A percentile compares a stretch with the other conserved stretches of the same genome.
These are phyloP conservation scores for Elongisporangium senticosum DNA, from an alignment of 352 stramenopile species.

Conservation along the genomic window DNA sequence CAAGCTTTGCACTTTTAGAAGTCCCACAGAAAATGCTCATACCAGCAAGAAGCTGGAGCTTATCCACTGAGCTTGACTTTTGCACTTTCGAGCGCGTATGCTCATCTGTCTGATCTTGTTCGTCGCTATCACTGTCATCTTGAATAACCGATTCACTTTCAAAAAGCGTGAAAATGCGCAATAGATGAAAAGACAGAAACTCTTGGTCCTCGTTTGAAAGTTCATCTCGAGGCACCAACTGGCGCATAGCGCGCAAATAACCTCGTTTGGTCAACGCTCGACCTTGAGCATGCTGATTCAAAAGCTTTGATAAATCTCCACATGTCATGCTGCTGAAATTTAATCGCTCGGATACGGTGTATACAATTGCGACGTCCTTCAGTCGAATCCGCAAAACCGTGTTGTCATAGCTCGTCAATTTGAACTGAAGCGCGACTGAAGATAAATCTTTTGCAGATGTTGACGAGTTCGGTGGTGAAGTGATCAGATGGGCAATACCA, in stretches of 20 bases:
- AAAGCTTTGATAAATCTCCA: constrained; percentile 55
- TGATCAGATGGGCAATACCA: constrained; percentile 57
- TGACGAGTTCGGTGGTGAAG: constrained; percentile 37
- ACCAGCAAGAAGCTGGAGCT: constrained; percentile 65
- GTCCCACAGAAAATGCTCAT: constrained; percentile 93
- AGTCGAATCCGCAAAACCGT: constrained; percentile 73
- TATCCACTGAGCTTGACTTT: constrained; percentile 60
- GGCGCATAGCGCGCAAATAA: constrained; percentile 73
- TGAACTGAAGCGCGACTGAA: constrained; percentile 79
- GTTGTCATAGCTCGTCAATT: constrained; percentile 83
- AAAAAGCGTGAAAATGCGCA: constrained; percentile 80
- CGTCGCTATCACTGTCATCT: constrained; percentile 17
- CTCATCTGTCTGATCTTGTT: constrained; percentile 3
- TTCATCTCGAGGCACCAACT: constrained; percentile 60
- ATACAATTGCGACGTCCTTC: constrained; percentile 83
- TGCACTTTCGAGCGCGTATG: constrained; percentile 4
- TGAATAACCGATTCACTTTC: constrained; percentile 63
- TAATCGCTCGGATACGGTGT: constrained; percentile 83
- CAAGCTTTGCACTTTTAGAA: constrained; percentile 94
- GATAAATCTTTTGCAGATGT: constrained; percentile 50
- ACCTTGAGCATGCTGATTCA: constrained; percentile 68
- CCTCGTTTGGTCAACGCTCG: constrained; percentile 65
- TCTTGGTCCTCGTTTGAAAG: constrained; percentile 85
- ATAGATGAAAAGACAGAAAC: constrained; percentile 81
- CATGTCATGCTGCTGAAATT: constrained; percentile 65